Evolutionary conservation across 108 stramenopile genomes (phyloP).

Genomic region (Pseudonitzschia delicatissima): DNA sequence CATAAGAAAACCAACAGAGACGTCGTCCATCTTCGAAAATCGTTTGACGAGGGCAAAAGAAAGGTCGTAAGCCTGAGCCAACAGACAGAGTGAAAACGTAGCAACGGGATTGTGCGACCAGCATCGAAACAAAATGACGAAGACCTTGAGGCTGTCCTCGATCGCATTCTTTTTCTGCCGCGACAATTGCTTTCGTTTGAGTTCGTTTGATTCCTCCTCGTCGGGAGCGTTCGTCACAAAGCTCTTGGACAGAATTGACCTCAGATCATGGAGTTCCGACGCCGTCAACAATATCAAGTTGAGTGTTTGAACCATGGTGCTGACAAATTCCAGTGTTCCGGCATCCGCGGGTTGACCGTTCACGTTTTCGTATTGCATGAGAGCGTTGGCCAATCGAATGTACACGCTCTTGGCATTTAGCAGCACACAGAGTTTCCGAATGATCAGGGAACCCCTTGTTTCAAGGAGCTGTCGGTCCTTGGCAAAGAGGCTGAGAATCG

Average conservation of each 20-base stretch:
- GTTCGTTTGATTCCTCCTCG: constrained; percentile 3
- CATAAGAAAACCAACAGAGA: constrained; percentile 97
- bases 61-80: constrained; percentile 94
- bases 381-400: constrained; percentile 83
- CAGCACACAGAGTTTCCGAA: constrained; percentile 94
- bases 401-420: constrained; percentile 93
- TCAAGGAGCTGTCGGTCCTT: constrained; percentile 90
- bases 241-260: constrained; percentile 51
- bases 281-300: constrained; percentile 97
- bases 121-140: constrained; percentile 85
- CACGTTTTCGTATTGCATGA: constrained; percentile 58
- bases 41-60: constrained; percentile 89
- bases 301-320: constrained; percentile 97
- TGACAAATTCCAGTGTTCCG: constrained; percentile 83
- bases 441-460: constrained; percentile 92
- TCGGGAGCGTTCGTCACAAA: constrained; percentile 11
- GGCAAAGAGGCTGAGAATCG: constrained; percentile 87
- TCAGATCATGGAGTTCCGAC: constrained; percentile 87
- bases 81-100: constrained; percentile 92
- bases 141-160: constrained; percentile 64
- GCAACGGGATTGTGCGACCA: constrained; percentile 98
- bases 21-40: constrained; percentile 88
- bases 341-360: constrained; percentile 37
- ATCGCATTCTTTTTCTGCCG: constrained; percentile 28
- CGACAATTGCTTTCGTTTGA: not conserved